Conservation (phyloP, 768 basidiomycete species). For the Russula olivacea region DNA sequence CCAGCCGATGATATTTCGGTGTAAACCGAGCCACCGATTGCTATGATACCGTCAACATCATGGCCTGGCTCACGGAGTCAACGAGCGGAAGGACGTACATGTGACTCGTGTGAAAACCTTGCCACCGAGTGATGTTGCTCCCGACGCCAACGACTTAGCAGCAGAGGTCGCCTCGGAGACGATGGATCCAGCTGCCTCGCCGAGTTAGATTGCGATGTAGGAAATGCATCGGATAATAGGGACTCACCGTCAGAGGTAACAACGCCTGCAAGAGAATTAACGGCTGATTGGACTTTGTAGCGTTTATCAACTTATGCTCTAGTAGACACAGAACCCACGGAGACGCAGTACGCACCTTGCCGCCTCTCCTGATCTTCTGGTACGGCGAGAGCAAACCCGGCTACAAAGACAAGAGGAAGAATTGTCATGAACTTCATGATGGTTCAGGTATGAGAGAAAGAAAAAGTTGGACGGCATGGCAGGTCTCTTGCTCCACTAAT, state of each 20-base stretch:
- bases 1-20: conserved; percentile 23
- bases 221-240: background rate
- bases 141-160: background rate
- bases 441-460: background rate
- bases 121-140: background rate
- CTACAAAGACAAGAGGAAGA: background rate
- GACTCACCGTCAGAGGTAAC: conserved; percentile 15
- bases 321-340: background rate
- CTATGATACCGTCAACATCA: background rate
- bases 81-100: conserved; percentile 8
- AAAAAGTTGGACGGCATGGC: background rate
- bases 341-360: conserved; percentile 1
- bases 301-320: background rate
- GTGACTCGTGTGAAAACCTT: conserved; percentile 14
- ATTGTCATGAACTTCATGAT: conserved; percentile 7
- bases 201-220: background rate
- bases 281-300: conserved; percentile 5
- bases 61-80: too few relatives aligned
- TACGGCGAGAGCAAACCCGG: background rate
- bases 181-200: conserved; percentile 13
- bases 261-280: background rate
- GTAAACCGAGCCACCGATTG: conserved; percentile 16
- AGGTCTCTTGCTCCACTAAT: background rate
- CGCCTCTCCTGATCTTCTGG: conserved; percentile 2
- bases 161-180: conserved; percentile 2